Evolutionary conservation across 2,329 filamentous ascomycete species (phyloP), one percentile per base, ranked within the genome.

Genomic region (Domatiomyces catenatus): DNA sequence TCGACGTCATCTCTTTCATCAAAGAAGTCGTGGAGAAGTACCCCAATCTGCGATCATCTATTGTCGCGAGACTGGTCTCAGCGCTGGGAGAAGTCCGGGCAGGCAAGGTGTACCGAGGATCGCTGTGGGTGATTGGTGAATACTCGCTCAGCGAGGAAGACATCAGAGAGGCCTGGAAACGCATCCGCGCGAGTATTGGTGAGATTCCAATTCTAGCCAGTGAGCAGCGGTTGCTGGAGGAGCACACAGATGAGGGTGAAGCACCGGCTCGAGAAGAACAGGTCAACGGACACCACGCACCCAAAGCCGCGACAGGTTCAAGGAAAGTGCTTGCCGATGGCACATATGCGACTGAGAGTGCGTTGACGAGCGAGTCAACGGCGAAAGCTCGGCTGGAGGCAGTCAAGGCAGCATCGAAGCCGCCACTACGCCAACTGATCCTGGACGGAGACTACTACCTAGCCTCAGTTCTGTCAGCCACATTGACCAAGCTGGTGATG

Each of bases 11-110:
- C 63, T 89, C 87, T 50, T 98, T 98, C 64, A 89, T 98, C 56
- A 98, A 98, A 70, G 92, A 98, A 66, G 92, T 98, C 2, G 90
- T 96, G 5, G 92, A 98, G 70, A 94, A 94, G 63, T 98, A 96
- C 73, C 92, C 92, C 6, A 81, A 86, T 60, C 76, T 98, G 52
- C 82, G 92, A 54, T 79, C 82, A 32, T 84, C 86, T 0, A 96
- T 98, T 59, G 83, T 96, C 5, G 80, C 84, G 61, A 84, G 89
- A 54, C 74, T 98, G 15, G 89, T 96, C 5, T 84, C 86, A 12
- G 96, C 92, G 1, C 74, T 98, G 44, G 83, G 83, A 60, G 92
- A 98, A 67, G 92, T 98, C 22, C 83, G 92, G 53, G 89, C 92
- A 55, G 92, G 92, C 45, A 98, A 96, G 72, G 90, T 98, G 15